Evolutionary conservation across 106 monocot species (phyloP), one percentile per base, ranked within the genome.

Genomic region (Iris macrosiphon): DNA sequence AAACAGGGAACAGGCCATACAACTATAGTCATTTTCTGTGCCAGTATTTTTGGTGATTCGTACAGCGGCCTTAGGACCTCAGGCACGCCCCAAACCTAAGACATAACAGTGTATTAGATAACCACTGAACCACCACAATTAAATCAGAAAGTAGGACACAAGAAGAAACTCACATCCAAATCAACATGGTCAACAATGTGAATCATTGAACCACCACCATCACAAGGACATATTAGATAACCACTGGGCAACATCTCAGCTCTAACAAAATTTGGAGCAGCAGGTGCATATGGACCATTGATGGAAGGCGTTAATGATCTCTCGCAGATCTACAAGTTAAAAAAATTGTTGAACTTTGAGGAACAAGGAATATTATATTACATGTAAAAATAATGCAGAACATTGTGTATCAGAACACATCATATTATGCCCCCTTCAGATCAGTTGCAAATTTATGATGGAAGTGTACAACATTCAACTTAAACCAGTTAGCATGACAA

Each of bases 181-280:
- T 93, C 93, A 30, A 93, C 59, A 67, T 93, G 93, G 75, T 93
- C 93, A 17, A 93, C 92, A 58, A 92, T 92, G 63, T 87, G 83
- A 55, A 92, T 92, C 82, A 92, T 92, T 0, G 92, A 92, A 7
- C 93, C 93, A 44, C 88, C 88, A 44, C 93, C 93, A 47, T 93
- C 93, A 45, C 93, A 93, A 8, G 87, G 93, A 25, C 88, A 63
- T 45, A 93, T 84, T 47, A 93, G 69, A 80, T 88, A 93, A 27
- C 93, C 88, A 69, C 93, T 88, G 4, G 93, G 80, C 31, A 87
- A 61, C 83, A 93, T 83, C 59, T 93, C 93, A 43, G 83, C 87
- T 61, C 93, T 83, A 22, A 78, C 78, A 73, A 87, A 93, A 44
- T 65, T 80, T 15, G 87, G 57, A 43, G 80, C 58, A 31, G 73